Conservation (phyloP, 441 rosid genomes). For the Adansonia madagascariensis region DNA sequence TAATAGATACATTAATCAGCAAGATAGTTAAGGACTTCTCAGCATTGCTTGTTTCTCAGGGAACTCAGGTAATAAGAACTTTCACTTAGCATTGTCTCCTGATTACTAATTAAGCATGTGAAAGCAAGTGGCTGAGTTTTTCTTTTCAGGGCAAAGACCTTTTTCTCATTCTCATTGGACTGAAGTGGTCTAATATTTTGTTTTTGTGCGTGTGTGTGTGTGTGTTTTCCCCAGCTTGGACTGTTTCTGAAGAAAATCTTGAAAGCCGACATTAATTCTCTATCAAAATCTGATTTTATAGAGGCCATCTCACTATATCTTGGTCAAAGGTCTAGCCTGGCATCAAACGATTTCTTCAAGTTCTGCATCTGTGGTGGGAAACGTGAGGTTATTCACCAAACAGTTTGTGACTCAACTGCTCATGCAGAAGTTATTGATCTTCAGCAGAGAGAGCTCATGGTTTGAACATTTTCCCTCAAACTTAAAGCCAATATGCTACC, state of each 20-base stretch:
- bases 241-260: constrained; percentile 70
- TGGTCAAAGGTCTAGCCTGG: constrained; percentile 54
- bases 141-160: background rate
- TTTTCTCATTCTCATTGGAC: background rate
- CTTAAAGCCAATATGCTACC: background rate
- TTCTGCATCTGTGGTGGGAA: constrained; percentile 84
- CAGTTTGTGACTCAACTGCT: constrained; percentile 32
- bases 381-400: constrained; percentile 37
- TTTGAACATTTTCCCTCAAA: constrained; percentile 23
- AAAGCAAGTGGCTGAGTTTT: background rate
- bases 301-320: constrained; percentile 82
- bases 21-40: constrained; percentile 93
- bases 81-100: background rate
- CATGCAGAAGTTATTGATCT: constrained; percentile 47
- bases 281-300: constrained; percentile 64
- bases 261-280: constrained; percentile 61
- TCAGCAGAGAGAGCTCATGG: constrained; percentile 79
- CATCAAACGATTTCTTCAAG: constrained; percentile 69
- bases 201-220: background rate
- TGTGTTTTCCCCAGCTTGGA: constrained; percentile 56
- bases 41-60: constrained; percentile 79
- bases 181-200: background rate
- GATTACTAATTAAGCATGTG: background rate
- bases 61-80: constrained; percentile 65
- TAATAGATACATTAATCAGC: constrained; percentile 80